Base-by-base conservation (phyloP, 176 grass and related monocot genomes). In the Oryza glumipatula region DNA sequence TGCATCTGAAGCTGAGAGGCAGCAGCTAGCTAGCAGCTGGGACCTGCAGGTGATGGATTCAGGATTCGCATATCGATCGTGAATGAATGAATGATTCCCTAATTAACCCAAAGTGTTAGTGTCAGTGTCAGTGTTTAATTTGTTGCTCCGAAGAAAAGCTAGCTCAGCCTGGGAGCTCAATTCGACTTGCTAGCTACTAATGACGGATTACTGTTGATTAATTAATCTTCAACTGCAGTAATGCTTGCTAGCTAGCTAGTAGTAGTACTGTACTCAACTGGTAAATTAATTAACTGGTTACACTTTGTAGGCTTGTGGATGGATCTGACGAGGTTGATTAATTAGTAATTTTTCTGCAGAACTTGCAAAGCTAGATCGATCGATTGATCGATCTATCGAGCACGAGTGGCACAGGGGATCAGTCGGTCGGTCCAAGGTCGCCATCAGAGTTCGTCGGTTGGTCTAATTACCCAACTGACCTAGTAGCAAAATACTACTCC, bases 361-460 rank as follows among this genome's bases (percentile, higher is more conserved):
- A 61, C 10, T 3, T 61, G 17, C 56, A 61, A 49, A 15, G 56
- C 16, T n/a, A 22, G 52, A 9, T 61, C 19, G 56, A 61, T 60
- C 19, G 35, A 36, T 38, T 5, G 5, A 38, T 38, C 36, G 19
- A 61, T 28, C 28, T 28, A 28, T 16, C 16, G 51, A 30, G 28
- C 54, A 65, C 28, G 56, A 67, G 39, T 26, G 68, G 22, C 23
- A 2, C 19, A 35, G 38, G 38, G 28, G 19, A 30, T 71, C 9
- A 38, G 54, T 66, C 22, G 74, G 6, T 79, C 32, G 74, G 6
- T 79, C 32, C 44, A 56, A 54, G 17, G 80, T 84, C 81, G 21
- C 86, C 81, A 14, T 84, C 81, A 39, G 3, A 6, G 64, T 84
- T 21, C 70, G 87, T 84, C 76, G 76, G 47, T 72, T 14, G 47